Percentiles rank a stretch among this genome's conserved stretches.
Conservation (phyloP, 2,329 filamentous ascomycete species). For the Mycogone perniciosa region DNA sequence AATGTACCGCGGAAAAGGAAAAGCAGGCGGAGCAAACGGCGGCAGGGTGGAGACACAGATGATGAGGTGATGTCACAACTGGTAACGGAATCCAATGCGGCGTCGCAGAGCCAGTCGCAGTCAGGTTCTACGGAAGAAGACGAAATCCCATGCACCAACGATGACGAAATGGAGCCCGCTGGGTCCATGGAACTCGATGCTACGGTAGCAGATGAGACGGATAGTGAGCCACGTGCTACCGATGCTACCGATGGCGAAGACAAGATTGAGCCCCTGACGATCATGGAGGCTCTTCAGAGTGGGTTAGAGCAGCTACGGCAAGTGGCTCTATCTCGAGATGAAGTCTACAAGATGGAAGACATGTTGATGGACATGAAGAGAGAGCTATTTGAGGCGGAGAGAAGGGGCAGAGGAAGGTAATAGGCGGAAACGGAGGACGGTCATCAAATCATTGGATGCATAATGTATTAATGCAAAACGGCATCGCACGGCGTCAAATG, state of each 20-base stretch:
- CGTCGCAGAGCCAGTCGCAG: slow-evolving; percentile 27
- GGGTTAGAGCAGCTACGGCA: slow-evolving; percentile 52
- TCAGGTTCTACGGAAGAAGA: not conserved
- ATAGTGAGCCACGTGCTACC: slow-evolving; percentile 8
- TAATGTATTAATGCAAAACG: not conserved
- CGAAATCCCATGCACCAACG: not conserved
- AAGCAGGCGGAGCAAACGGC: slow-evolving; percentile 10
- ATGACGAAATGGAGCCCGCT: not conserved
- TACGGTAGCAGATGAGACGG: slow-evolving; percentile 2
- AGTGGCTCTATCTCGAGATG: slow-evolving; percentile 54
- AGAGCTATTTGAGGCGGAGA: slow-evolving; percentile 65
- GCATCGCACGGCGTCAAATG: slow-evolving; percentile 11
- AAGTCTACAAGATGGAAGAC: slow-evolving; percentile 68
- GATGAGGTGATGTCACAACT: slow-evolving; percentile 38
- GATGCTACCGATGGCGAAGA: slow-evolving; percentile 6
- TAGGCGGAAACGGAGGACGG: slow-evolving; percentile 17
- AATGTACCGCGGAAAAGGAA: slow-evolving; percentile 6
- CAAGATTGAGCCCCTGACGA: slow-evolving; percentile 16
- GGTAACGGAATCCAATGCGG: slow-evolving; percentile 34
- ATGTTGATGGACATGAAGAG: slow-evolving; percentile 72
- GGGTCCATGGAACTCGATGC: not conserved
- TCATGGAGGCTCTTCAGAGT: slow-evolving; percentile 28
- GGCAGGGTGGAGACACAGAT: slow-evolving; percentile 31
- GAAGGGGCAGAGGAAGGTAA: slow-evolving; percentile 39
- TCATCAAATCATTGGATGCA: slow-evolving; percentile 14